Percentiles rank a stretch among this genome's conserved stretches.
Evolutionary conservation across 371 early-diverging fungal species (phyloP).

Genomic region (Syncephalastrum racemosum): DNA sequence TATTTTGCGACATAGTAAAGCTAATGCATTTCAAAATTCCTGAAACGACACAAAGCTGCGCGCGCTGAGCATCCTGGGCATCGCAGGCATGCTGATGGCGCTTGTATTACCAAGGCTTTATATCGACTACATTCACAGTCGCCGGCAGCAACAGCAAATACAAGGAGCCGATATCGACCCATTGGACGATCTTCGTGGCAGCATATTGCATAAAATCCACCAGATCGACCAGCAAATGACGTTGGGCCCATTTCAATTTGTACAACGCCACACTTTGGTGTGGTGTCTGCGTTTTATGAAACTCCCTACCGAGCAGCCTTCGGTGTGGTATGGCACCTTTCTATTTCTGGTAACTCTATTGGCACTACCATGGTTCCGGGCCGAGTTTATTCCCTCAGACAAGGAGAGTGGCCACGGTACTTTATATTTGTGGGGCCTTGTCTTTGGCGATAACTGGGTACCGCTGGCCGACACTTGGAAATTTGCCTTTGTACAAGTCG

Average conservation of each 20-base stretch:
- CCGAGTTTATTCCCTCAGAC: constrained; percentile 57
- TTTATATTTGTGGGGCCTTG: constrained; percentile 64
- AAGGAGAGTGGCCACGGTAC: constrained; percentile 45
- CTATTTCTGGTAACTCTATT: constrained; percentile 46
- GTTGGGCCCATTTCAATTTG: constrained; percentile 15
- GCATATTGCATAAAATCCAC: constrained; percentile 28
- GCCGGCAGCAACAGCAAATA: constrained; percentile 18
- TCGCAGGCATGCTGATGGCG: constrained; percentile 16
- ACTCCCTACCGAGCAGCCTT: constrained; percentile 26
- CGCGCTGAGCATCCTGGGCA: constrained; percentile 19
- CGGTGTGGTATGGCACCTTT: constrained; percentile 47
- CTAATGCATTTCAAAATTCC: not conserved
- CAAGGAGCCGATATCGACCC: constrained; percentile 20
- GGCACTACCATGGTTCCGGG: constrained; percentile 51
- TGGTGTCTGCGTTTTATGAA: constrained; percentile 31
- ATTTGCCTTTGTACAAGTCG: constrained; percentile 48
- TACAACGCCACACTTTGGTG: constrained; percentile 20
- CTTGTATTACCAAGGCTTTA: constrained; percentile 36
- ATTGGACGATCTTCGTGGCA: not conserved
- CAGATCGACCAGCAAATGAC: constrained; percentile 19
- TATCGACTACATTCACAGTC: constrained; percentile 16
- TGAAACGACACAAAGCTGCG: constrained; percentile 15
- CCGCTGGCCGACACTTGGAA: constrained; percentile 85
- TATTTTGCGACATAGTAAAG: not conserved
- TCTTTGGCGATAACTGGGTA: constrained; percentile 62